Base-by-base conservation (phyloP, 169 alveolate species). In the Eimeria brunetti region DNA sequence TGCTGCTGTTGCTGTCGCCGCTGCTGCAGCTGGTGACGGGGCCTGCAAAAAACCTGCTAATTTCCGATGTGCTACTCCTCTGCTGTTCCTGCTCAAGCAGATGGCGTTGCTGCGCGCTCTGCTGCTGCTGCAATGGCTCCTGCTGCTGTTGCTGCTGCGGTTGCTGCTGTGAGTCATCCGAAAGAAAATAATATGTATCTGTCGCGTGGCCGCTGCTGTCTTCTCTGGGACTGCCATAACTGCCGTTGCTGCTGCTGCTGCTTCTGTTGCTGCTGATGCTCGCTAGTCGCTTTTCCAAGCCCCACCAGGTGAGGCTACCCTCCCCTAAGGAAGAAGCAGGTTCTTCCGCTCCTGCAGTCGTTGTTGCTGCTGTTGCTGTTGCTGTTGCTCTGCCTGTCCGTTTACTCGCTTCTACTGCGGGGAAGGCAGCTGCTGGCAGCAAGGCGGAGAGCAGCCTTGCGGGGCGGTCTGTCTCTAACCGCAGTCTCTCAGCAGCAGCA, bases 211-310 rank as follows among this genome's bases (percentile, higher is more conserved):
- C 36, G 88, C 88, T 78, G 88, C 67, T 78, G 64, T 49, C 49
- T 7, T 58, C 64, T 18, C 88, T 41, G 22, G 85, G n/a, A 56
- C 58, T 30, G 85, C 53, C 33, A 7, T 30, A 36, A 18, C 88
- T 49, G 88, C 64, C 27, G 88, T 41, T 78, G 60, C 64, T 49
- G 88, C 64, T 78, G 60, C 38, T 78, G 60, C 88, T 78, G 88
- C 36, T 78, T 33, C 38, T 78, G 69, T 30, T 78, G n/a, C 44
- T 78, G 64, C 64, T 41, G 88, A 22, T 18, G 88, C 64, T 44
- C 30, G 41, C 46, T 27, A 41, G 24, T 30, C n/a, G 27, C 27
- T 27, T 24, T 7, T 73, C 84, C 11, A 73, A 73, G 1, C 84
- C 84, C 84, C 46, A 73, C 84, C 84, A 73, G 53, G 56, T 18